A percentile compares a stretch with the other conserved stretches of the same genome.
These are phyloP conservation scores for Xylaria sp. DNA, from an alignment of 2,329 filamentous ascomycete species.

Conservation along the genomic window DNA sequence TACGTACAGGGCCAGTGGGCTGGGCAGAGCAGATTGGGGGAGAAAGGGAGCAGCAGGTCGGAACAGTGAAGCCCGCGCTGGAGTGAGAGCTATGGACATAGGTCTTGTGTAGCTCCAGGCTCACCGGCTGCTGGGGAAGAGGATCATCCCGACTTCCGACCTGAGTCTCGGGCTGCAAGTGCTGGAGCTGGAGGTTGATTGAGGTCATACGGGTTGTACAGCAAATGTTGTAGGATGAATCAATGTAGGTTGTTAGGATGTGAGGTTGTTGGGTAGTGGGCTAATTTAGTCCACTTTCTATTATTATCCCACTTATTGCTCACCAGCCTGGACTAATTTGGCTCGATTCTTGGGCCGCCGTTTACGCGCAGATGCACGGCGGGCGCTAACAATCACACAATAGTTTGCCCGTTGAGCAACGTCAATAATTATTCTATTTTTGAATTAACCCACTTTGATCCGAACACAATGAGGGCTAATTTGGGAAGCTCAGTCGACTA, in stretches of 20 bases:
- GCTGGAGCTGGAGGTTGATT: background rate
- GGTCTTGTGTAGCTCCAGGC: too few species aligned
- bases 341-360: slow-evolving; percentile 26
- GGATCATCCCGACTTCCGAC: slow-evolving; percentile 8
- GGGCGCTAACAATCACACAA: slow-evolving; percentile 33
- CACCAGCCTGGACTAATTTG: slow-evolving; percentile 27
- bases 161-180: background rate
- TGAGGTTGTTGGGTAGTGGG: too few species aligned
- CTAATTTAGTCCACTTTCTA: slow-evolving; percentile 29
- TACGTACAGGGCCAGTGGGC: too few species aligned
- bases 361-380: slow-evolving; percentile 23
- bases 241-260: too few species aligned
- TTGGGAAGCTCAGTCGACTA: slow-evolving; percentile 20
- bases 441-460: slow-evolving; percentile 33
- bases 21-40: too few species aligned
- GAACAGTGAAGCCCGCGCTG: too few species aligned
- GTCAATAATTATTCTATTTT: slow-evolving; percentile 35
- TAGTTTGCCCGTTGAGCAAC: slow-evolving; percentile 20
- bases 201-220: too few species aligned
- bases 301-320: slow-evolving; percentile 27
- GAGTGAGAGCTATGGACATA: too few species aligned
- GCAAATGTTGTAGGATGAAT: slow-evolving; percentile 20
- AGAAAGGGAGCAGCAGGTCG: too few species aligned
- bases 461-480: slow-evolving; percentile 26
- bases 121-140: slow-evolving; percentile 1